These are phyloP conservation scores for Aspergillus oerlinghausenensis DNA, from an alignment of 2,329 filamentous ascomycete species.

Conservation along the genomic window DNA sequence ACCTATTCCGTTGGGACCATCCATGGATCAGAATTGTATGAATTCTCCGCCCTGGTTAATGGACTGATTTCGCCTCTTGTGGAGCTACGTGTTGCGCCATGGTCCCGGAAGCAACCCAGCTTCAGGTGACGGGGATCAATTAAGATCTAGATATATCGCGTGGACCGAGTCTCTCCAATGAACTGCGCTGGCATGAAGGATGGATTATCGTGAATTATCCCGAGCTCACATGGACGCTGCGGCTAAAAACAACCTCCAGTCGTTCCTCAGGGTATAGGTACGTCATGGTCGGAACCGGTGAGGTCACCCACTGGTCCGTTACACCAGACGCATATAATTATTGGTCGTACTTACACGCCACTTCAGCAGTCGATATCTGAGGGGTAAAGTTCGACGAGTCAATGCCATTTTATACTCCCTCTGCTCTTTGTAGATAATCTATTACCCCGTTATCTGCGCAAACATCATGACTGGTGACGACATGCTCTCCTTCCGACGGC, in stretches of 20 bases:
- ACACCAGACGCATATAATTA: not conserved
- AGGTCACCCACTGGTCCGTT: constrained; percentile 6
- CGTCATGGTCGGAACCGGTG: constrained; percentile 6
- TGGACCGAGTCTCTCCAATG: not conserved
- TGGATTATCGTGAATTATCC: not conserved
- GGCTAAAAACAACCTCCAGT: not conserved
- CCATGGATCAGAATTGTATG: not conserved
- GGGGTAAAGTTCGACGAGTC: not conserved
- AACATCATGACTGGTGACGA: constrained; percentile 4
- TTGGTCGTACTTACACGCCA: not conserved
- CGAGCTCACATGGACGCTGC: not conserved
- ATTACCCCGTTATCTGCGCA: not conserved
- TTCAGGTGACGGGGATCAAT: not conserved
- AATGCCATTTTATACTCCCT: not conserved
- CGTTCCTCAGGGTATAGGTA: not conserved
- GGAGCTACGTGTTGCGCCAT: not conserved
- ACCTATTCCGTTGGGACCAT: not conserved
- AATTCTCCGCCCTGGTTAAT: not conserved
- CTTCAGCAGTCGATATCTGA: not conserved
- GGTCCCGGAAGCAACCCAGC: not conserved
- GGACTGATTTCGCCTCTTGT: not conserved
- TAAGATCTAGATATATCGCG: not conserved
- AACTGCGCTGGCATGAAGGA: not conserved
- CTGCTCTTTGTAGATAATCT: not conserved
- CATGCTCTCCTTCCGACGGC: constrained; percentile 20